These are phyloP conservation scores for Umbilicus rupestris DNA, from an alignment of 164 flowering plant species.

Conservation along the genomic window DNA sequence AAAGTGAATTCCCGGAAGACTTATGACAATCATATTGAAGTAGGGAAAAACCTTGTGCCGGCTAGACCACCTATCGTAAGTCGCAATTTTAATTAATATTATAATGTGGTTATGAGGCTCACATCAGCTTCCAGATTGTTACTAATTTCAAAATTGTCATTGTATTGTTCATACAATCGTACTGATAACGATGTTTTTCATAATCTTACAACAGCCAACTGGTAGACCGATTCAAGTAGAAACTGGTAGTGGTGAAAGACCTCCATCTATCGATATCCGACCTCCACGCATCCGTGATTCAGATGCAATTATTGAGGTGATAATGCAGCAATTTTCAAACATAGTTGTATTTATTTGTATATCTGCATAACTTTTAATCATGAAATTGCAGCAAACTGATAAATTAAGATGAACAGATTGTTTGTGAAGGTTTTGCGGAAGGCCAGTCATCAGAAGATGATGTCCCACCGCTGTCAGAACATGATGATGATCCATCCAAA, in stretches of 20 bases:
- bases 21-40: constrained; percentile 45
- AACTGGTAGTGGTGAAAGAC: constrained; percentile 39
- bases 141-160: background rate
- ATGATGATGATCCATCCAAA: constrained; percentile 22
- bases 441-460: constrained; percentile 56
- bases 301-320: constrained; percentile 92
- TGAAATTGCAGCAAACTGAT: constrained; percentile 11
- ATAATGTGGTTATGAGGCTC: background rate
- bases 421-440: constrained; percentile 54
- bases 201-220: constrained; percentile 51
- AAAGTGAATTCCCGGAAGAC: constrained; percentile 37
- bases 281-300: constrained; percentile 41
- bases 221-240: constrained; percentile 72
- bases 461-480: constrained; percentile 26
- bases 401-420: constrained; percentile 48
- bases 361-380: too few species aligned
- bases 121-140: background rate
- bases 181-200: background rate
- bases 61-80: constrained; percentile 67
- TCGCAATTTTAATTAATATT: background rate
- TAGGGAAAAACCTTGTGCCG: constrained; percentile 46
- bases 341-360: too few species aligned
- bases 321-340: background rate
- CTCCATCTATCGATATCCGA: constrained; percentile 42
- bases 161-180: too few species aligned